Conservation (phyloP, 2,329 filamentous ascomycete genomes). For the Alternaria consortialis region DNA sequence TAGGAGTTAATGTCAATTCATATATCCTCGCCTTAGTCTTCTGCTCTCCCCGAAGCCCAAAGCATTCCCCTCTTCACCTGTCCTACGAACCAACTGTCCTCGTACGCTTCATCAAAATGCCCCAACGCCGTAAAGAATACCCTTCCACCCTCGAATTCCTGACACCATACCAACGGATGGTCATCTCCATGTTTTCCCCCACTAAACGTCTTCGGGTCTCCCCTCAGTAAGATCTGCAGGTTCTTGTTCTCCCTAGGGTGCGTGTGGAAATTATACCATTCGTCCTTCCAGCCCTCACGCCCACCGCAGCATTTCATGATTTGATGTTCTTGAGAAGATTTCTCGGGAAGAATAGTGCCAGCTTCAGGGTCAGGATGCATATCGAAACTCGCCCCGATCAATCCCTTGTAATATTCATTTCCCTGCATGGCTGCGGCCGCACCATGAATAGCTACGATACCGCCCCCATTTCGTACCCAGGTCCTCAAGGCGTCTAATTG, state of each 20-base stretch:
- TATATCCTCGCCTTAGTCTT: neutral
- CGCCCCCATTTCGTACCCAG: constrained; percentile 32
- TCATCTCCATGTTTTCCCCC: constrained; percentile 37
- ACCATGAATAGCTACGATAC: constrained; percentile 38
- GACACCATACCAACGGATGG: constrained; percentile 43
- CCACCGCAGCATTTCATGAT: constrained; percentile 14
- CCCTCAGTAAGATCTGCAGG: constrained; percentile 29
- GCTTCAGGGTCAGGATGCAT: constrained; percentile 34
- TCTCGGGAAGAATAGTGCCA: constrained; percentile 28
- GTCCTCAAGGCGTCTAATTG: constrained; percentile 26
- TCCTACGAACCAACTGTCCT: constrained; percentile 33
- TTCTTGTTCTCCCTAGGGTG: constrained; percentile 35
- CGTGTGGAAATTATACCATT: constrained; percentile 42
- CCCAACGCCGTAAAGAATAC: constrained; percentile 35
- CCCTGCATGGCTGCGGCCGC: constrained; percentile 38
- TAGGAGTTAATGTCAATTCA: neutral
- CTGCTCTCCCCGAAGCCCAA: constrained; percentile 25
- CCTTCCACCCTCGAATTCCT: constrained; percentile 41
- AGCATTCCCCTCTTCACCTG: constrained; percentile 30
- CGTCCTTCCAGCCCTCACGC: constrained; percentile 31
- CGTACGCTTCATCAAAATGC: constrained; percentile 41
- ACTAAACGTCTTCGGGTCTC: constrained; percentile 30
- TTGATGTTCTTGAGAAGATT: constrained; percentile 6
- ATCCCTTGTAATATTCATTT: constrained; percentile 30
- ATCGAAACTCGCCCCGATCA: constrained; percentile 40